These are phyloP conservation scores for Fonsecaea nubica DNA, from an alignment of 2,329 filamentous ascomycete species.

Conservation along the genomic window DNA sequence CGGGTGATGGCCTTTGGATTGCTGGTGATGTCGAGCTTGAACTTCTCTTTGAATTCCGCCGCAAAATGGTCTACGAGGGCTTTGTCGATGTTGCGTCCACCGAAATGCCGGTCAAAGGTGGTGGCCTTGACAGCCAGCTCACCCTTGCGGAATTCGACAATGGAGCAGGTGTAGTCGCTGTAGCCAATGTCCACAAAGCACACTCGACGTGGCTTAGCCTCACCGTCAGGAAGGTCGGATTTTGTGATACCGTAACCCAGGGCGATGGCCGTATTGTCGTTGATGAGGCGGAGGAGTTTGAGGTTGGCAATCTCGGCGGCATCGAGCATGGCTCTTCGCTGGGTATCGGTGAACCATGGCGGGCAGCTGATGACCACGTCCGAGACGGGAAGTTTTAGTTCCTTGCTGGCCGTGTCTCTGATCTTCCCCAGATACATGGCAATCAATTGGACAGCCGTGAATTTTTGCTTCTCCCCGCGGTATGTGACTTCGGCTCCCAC, in stretches of 20 bases:
- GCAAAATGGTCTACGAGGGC: constrained; percentile 93
- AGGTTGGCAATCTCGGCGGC: constrained; percentile 92
- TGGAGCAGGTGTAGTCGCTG: constrained; percentile 91
- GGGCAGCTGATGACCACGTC: constrained; percentile 95
- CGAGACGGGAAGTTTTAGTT: constrained; percentile 88
- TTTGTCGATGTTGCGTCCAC: constrained; percentile 96
- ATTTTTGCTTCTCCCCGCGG: constrained; percentile 91
- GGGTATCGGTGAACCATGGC: constrained; percentile 94
- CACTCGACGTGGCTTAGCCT: constrained; percentile 91
- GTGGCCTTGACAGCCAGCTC: constrained; percentile 93
- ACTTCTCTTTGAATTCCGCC: constrained; percentile 95
- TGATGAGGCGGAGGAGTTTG: constrained; percentile 92
- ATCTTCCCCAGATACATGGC: constrained; percentile 97
- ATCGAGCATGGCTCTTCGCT: constrained; percentile 87
- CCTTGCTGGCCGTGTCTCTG: constrained; percentile 82
- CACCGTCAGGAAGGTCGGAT: constrained; percentile 82
- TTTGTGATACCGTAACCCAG: constrained; percentile 98
- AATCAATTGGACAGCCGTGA: constrained; percentile 90
- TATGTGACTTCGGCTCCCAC: constrained; percentile 94
- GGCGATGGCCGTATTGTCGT: constrained; percentile 95
- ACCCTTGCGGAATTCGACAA: constrained; percentile 97
- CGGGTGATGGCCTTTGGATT: constrained; percentile 90
- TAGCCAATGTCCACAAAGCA: constrained; percentile 94
- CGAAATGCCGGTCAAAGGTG: constrained; percentile 92
- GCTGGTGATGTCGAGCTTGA: constrained; percentile 92